Evolutionary conservation across 2,329 filamentous ascomycete species (phyloP).

Genomic region (Pseudogymnoascus sp.): DNA sequence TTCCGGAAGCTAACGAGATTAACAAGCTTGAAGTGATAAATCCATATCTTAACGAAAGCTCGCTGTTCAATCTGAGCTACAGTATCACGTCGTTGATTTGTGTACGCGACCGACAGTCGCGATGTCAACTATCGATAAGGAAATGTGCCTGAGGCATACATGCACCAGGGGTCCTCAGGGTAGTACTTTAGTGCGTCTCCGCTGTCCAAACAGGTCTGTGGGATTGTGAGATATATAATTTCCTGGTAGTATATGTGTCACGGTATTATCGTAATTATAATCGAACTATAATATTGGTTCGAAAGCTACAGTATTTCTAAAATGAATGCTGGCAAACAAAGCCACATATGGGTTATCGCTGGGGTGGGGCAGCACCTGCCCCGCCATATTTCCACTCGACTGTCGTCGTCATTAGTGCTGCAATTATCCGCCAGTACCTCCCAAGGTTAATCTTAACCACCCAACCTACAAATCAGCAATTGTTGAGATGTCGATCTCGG

Average conservation of each 20-base stretch:
- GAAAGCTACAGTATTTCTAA: not conserved
- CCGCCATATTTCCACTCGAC: not conserved
- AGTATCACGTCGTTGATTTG: slow-evolving; percentile 6
- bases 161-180: not conserved
- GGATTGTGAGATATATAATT: not conserved
- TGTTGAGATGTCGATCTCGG: not conserved
- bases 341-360: not conserved
- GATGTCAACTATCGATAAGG: slow-evolving; percentile 2
- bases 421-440: slow-evolving; percentile 2
- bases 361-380: not conserved
- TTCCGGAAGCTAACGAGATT: slow-evolving; percentile 21
- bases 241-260: not conserved
- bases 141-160: not conserved
- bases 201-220: not conserved
- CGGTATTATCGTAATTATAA: not conserved
- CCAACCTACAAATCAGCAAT: slow-evolving; percentile 1
- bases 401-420: slow-evolving; percentile 6
- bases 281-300: not conserved
- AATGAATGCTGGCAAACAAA: not conserved
- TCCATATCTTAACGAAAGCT: not conserved
- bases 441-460: slow-evolving; percentile 2
- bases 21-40: not conserved
- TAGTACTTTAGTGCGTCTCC: not conserved
- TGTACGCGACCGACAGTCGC: slow-evolving; percentile 7
- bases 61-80: not conserved